Evolutionary conservation across 768 basidiomycete species (phyloP), one percentile per base, ranked within the genome.

Genomic region (Chiua virens): DNA sequence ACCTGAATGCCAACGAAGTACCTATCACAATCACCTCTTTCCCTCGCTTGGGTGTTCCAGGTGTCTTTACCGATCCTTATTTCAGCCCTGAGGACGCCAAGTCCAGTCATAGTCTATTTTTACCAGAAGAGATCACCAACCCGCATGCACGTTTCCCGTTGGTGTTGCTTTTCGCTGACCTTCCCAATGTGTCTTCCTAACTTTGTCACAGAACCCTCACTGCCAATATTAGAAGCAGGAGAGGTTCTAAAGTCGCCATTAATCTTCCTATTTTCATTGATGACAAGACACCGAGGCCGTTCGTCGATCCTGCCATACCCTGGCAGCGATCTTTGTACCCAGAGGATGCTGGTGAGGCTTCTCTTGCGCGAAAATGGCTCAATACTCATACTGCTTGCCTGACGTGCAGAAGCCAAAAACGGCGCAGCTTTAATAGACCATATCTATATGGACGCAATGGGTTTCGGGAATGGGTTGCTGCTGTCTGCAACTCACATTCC

Each of bases 391-490:
- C 49, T 17, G 27, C 21, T n/a, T 45, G 15, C 23, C 1, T 43
- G 40, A 41, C 18, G 21, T 9, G 3, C 45, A 90, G 93, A 97
- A 76, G 94, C 94, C 1, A 90, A 86, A 71, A 79, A 85, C 55
- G 94, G 95, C 3, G 92, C 94, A 5, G 94, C 95, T 15, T 77
- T 92, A 32, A 75, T 77, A 28, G 86, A 96, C 66, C 95, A 98
- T 69, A 91, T 99, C 56, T 98, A 98, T 67, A 81, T 98, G 76
- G 97, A 99, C 68, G 95, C 97, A 9, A 98, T 98, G 97, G 96
- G 95, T 25, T 99, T 99, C 68, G 97, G n/a, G 97, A 42, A 99
- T 98, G 97, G 97, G 97, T 7, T 98, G 96, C 59, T 96, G 92
- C 63, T 98, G 97, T 70, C 77, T 99, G 45, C 97, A 99, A 63